phyloP scores from a whole-genome alignment of 192 early-diverging fungal species.

The Podila clonocystis region DNA sequence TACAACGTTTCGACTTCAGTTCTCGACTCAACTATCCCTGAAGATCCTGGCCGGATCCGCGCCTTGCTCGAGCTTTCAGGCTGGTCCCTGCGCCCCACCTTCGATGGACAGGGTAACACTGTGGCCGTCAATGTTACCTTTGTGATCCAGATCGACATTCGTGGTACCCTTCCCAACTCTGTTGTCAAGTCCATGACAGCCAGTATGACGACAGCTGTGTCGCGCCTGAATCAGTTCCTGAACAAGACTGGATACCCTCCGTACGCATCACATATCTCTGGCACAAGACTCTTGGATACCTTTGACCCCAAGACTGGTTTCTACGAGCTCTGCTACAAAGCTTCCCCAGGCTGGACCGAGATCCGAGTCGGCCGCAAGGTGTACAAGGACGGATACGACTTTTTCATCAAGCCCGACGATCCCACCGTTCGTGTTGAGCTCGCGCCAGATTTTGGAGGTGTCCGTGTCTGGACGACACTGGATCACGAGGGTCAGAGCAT shows the following conservation, averaged over 20 bases:
- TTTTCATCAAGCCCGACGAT: slow-evolving; percentile 53
- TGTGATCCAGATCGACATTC: slow-evolving; percentile 61
- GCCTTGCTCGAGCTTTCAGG: slow-evolving; percentile 57
- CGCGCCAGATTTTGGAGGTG: slow-evolving; percentile 47
- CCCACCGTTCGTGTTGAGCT: slow-evolving; percentile 43
- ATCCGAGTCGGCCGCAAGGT: slow-evolving; percentile 52
- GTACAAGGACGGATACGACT: slow-evolving; percentile 57
- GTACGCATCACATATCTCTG: slow-evolving; percentile 59
- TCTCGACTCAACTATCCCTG: slow-evolving; percentile 55
- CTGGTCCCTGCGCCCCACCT: slow-evolving; percentile 60
- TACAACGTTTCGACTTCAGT: slow-evolving; percentile 60
- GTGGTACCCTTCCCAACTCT: slow-evolving; percentile 49
- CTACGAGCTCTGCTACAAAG: slow-evolving; percentile 57
- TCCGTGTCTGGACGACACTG: slow-evolving; percentile 48
- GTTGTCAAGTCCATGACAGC: slow-evolving; percentile 56
- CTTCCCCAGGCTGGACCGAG: slow-evolving; percentile 56
- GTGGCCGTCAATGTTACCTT: slow-evolving; percentile 54
- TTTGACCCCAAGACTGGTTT: slow-evolving; percentile 44
- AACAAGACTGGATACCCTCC: slow-evolving; percentile 62
- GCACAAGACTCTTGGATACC: slow-evolving; percentile 53
- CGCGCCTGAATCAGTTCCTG: slow-evolving; percentile 55
- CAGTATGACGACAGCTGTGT: slow-evolving; percentile 57
- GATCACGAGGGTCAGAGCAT: slow-evolving; percentile 50
- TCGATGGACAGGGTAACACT: slow-evolving; percentile 53
- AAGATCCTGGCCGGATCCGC: slow-evolving; percentile 54